These are phyloP conservation scores for Epichloe amarillans DNA, from an alignment of 2,329 filamentous ascomycete genomes.

Conservation along the genomic window DNA sequence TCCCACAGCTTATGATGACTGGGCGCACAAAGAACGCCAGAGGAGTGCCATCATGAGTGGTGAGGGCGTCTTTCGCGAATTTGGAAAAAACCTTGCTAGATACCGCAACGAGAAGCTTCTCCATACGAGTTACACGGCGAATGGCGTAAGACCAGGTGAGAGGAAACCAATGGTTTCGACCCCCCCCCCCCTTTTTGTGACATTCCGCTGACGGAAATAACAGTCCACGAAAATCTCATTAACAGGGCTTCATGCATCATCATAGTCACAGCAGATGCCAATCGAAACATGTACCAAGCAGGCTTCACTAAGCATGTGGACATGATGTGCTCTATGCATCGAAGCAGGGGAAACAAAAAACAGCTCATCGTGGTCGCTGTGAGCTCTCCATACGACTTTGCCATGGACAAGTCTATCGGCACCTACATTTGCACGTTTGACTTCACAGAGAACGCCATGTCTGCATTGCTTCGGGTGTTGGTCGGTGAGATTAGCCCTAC, in stretches of 20 bases:
- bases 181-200: not conserved
- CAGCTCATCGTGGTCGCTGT: slow-evolving; percentile 83
- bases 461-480: slow-evolving; percentile 68
- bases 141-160: slow-evolving; percentile 65
- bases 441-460: slow-evolving; percentile 85
- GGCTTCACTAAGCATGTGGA: slow-evolving; percentile 93
- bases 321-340: slow-evolving; percentile 83
- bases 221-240: slow-evolving; percentile 82
- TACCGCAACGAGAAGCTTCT: slow-evolving; percentile 75
- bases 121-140: slow-evolving; percentile 90
- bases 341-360: slow-evolving; percentile 68
- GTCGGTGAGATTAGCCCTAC: slow-evolving; percentile 58
- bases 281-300: slow-evolving; percentile 83
- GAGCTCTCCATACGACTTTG: slow-evolving; percentile 93
- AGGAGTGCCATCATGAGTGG: slow-evolving; percentile 67
- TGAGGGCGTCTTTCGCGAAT: slow-evolving; percentile 80
- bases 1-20: slow-evolving; percentile 37
- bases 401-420: slow-evolving; percentile 77
- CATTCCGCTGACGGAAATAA: slow-evolving; percentile 4
- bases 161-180: not conserved
- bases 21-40: slow-evolving; percentile 42
- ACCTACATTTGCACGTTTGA: slow-evolving; percentile 95
- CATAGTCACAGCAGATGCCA: slow-evolving; percentile 85
- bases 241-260: slow-evolving; percentile 79
- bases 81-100: slow-evolving; percentile 76